Conservation (phyloP, 139 green algal genomes). For the Chlorella sp. region DNA sequence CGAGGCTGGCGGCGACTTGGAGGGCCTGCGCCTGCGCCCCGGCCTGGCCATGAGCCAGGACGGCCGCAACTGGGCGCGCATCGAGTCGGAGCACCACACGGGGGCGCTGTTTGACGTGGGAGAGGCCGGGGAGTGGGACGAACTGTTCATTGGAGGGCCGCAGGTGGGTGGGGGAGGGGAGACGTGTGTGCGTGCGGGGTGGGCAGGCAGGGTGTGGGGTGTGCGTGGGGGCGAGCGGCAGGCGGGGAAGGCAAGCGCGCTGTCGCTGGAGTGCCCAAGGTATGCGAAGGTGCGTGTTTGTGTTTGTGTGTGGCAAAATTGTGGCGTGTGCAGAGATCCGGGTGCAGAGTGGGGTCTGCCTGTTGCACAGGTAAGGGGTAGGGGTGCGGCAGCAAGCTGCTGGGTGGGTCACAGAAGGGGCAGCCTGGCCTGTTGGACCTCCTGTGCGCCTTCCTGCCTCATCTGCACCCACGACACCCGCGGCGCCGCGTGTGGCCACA, state of each 20-base stretch:
- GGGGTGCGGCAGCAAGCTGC: too few species aligned
- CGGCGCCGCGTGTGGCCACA: not conserved
- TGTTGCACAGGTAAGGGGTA: too few species aligned
- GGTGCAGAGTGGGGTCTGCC: too few species aligned
- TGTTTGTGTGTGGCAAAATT: too few species aligned
- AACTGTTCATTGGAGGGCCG: conserved; percentile 76
- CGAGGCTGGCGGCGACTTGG: conserved; percentile 32
- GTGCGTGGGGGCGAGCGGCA: not conserved
- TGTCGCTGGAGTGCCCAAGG: not conserved
- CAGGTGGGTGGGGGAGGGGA: conserved; percentile 70
- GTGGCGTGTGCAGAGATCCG: too few species aligned
- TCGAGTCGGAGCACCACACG: conserved; percentile 97
- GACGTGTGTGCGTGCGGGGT: not conserved
- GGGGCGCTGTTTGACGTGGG: conserved; percentile 89
- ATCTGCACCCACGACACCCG: not conserved
- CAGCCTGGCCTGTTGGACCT: too few species aligned
- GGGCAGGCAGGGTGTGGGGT: not conserved
- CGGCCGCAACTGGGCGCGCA: conserved; percentile 93
- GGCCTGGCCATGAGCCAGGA: conserved; percentile 94
- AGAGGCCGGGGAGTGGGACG: conserved; percentile 84
- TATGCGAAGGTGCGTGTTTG: not conserved
- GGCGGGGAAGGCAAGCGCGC: not conserved
- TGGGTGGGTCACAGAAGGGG: too few species aligned
- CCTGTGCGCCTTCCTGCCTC: too few species aligned
- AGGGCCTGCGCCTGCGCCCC: conserved; percentile 78